Evolutionary conservation across 305 asterid species (phyloP).

Genomic region (Solanum hybrid): DNA sequence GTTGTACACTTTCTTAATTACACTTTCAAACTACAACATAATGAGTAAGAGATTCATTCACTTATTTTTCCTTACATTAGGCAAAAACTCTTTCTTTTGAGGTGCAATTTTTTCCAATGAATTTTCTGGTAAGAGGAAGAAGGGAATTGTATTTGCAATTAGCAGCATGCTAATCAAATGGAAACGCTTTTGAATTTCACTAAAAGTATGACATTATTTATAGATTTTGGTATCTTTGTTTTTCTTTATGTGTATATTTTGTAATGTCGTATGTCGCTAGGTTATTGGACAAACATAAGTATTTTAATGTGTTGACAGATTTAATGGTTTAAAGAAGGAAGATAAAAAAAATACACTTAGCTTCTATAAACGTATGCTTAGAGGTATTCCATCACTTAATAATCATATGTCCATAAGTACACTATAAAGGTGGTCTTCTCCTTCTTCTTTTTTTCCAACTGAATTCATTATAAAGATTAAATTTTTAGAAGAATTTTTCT

Average conservation of each 20-base stretch:
- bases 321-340: background rate
- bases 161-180: background rate
- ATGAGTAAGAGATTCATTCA: background rate
- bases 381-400: background rate
- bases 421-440: background rate
- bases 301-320: background rate
- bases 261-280: background rate
- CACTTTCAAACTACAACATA: background rate
- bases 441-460: background rate
- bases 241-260: background rate
- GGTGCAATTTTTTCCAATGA: background rate
- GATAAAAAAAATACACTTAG: background rate
- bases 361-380: background rate
- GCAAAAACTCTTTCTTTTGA: background rate
- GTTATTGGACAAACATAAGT: background rate
- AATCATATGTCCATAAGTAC: background rate
- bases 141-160: background rate
- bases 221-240: background rate
- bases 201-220: background rate
- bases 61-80: background rate
- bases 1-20: background rate
- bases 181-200: background rate
- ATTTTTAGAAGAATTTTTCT: background rate
- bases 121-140: background rate
- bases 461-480: background rate